Evolutionary conservation across 225 moss, liverwort and hornwort genomes (phyloP), one percentile per base, ranked within the genome.

Genomic region (Bryum argenteum): DNA sequence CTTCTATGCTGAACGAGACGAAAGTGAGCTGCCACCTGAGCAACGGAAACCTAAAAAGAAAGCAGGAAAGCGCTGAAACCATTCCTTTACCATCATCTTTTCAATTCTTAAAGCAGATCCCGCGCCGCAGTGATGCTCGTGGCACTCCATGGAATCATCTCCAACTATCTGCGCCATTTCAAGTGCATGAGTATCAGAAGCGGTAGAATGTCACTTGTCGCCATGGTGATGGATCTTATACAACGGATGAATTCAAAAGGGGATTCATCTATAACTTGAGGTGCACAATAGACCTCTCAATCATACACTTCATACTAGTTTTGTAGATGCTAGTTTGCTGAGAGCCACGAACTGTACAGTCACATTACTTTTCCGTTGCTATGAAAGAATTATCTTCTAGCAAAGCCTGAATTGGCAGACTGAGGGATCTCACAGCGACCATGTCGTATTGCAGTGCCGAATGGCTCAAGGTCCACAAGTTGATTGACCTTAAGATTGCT

Each of bases 1-100:
- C 22, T 79, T 76, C 53, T 73, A 79, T 26, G 83, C 73, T 40
- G 66, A 77, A 45, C 64, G 60, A 56, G 72, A 73, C 14, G 80
- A 73, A 2, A 39, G 52, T 10, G 41, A 38, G 50, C 38, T 60
- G 19, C 50, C 66, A 15, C 69, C 73, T 12, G 22, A 9, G 52
- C 65, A 76, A 15, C 65, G 2, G 43, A 74, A 58, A 55, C 50
- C 62, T 39, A 63, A 66, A 18, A 80, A 80, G 66, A 76, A 76
- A 76, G 57, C 70, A 12, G 66, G 54, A 54, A 83, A 79, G 59
- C 72, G 69, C 2, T 83, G 26, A 72, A 13, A 14, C 17, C 47
- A 45, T 64, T 52, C 22, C 44, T 56, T 48, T 11, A 44, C 16
- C 14, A 2, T 38, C 24, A 54, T 55, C 61, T 23, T 23, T 10